These are phyloP conservation scores for Metschnikowia orientalis DNA, from an alignment of 805 yeast genomes.

Conservation along the genomic window DNA sequence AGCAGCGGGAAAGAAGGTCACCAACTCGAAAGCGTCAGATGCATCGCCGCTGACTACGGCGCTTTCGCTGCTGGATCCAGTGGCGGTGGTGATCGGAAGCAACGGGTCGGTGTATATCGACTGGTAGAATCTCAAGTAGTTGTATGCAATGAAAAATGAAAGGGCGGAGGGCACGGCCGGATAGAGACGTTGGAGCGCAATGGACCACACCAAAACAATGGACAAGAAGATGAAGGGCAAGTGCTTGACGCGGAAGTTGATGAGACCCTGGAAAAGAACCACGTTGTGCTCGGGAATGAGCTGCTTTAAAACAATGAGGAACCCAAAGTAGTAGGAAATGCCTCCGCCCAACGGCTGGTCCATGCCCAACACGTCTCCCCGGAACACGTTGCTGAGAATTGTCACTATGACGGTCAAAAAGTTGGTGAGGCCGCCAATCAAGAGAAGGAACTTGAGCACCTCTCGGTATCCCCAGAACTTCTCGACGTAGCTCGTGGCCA, in stretches of 20 bases:
- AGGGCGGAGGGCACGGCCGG: slow-evolving; percentile 54
- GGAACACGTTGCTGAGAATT: slow-evolving; percentile 32
- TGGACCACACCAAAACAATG: slow-evolving; percentile 34
- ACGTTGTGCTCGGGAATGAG: slow-evolving; percentile 55
- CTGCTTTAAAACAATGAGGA: slow-evolving; percentile 54
- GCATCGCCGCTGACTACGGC: slow-evolving; percentile 68
- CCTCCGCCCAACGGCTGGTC: slow-evolving; percentile 50
- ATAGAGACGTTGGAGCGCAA: slow-evolving; percentile 31
- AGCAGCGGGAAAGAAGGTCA: slow-evolving; percentile 76
- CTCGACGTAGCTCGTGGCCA: slow-evolving; percentile 45
- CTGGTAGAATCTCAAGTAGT: slow-evolving; percentile 75
- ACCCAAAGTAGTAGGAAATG: slow-evolving; percentile 48
- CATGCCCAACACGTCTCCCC: slow-evolving; percentile 35
- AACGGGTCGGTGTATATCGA: slow-evolving; percentile 48
- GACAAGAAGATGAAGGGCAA: slow-evolving; percentile 47
- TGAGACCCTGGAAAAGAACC: slow-evolving; percentile 41
- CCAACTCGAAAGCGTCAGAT: slow-evolving; percentile 79
- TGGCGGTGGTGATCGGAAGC: slow-evolving; percentile 43
- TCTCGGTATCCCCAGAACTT: slow-evolving; percentile 49
- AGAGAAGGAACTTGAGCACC: slow-evolving; percentile 45
- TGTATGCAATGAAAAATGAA: slow-evolving; percentile 68
- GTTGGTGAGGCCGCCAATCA: slow-evolving; percentile 58
- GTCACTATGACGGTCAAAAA: slow-evolving; percentile 44
- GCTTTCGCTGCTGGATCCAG: slow-evolving; percentile 22
- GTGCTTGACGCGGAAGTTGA: slow-evolving; percentile 54